phyloP scores from a whole-genome alignment of 2,329 filamentous ascomycete species.

The Arachnopeziza araneosa region DNA sequence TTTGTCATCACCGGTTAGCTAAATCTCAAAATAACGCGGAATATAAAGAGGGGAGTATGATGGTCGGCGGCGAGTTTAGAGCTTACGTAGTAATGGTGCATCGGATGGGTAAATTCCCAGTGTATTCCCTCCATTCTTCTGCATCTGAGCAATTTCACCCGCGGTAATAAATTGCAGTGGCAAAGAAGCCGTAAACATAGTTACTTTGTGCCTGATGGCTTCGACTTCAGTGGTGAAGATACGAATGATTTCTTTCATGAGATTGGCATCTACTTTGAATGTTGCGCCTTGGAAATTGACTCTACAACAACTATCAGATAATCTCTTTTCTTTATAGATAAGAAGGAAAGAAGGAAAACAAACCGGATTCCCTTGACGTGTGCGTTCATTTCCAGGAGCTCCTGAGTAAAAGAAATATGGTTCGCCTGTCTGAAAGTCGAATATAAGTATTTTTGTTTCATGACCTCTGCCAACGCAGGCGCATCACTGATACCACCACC shows the following conservation, averaged over 20 bases:
- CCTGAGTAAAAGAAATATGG: not conserved
- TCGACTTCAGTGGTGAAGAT: not conserved
- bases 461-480: not conserved
- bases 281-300: not conserved
- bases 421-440: not conserved
- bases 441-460: not conserved
- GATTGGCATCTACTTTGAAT: not conserved
- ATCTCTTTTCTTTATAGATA: not conserved
- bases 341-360: not conserved
- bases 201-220: not conserved
- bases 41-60: not conserved
- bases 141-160: not conserved
- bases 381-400: not conserved
- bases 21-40: not conserved
- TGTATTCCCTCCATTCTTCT: not conserved
- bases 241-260: not conserved
- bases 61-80: not conserved
- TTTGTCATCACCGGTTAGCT: not conserved
- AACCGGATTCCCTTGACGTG: not conserved
- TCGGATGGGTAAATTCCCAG: not conserved
- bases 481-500: not conserved
- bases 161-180: not conserved
- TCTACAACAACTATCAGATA: not conserved
- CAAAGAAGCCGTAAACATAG: not conserved
- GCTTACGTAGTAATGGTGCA: not conserved